Evolutionary conservation across 2,329 filamentous ascomycete species (phyloP), one percentile per base, ranked within the genome.

Genomic region (Xylaria multiplex): DNA sequence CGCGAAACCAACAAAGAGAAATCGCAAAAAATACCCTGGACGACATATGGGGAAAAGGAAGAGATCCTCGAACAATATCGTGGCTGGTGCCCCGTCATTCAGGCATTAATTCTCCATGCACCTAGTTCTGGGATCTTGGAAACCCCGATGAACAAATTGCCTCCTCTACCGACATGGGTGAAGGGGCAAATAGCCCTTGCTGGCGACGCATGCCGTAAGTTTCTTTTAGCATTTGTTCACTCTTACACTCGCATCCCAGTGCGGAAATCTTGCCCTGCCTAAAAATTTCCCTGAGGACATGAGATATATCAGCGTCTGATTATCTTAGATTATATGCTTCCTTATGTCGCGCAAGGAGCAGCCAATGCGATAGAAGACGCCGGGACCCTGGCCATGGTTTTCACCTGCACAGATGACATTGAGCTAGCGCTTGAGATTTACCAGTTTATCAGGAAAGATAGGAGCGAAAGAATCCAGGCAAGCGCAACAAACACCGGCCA

Each of bases 301-400:
- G 3, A 11, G 79, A 81, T 1, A 86, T 85, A 2, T 78, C 89
- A 3, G 79, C 88, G 0, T 86, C 86, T 22, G 87, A 89, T 72
- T 85, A 86, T 1, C 88, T 85, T 71, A 88, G 66, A 90, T 74
- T 86, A 88, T 0, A 90, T 87, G 2, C 80, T 90, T 0, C 88
- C 88, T 0, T 88, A 90, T 75, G 79, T 90, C 60, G 86, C 85
- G 0, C 88, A 90, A 74, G 88, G 88, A 8, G 88, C 88, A 0
- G 88, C 88, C 1, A 87, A 90, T 73, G 87, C 88, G 0, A 87
- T 90, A 60, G 88, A 90, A 75, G 88, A 90, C 27, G 71, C 69
- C 9, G 70, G 56, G 14, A 59, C 61, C 5, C 57, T 70, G 9
- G 64, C 69, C 24, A 63, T 71, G 40, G 72, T 72, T 9, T 62